Evolutionary conservation across 169 alveolate genomes (phyloP).

Genomic region (Plasmodium vivax): DNA sequence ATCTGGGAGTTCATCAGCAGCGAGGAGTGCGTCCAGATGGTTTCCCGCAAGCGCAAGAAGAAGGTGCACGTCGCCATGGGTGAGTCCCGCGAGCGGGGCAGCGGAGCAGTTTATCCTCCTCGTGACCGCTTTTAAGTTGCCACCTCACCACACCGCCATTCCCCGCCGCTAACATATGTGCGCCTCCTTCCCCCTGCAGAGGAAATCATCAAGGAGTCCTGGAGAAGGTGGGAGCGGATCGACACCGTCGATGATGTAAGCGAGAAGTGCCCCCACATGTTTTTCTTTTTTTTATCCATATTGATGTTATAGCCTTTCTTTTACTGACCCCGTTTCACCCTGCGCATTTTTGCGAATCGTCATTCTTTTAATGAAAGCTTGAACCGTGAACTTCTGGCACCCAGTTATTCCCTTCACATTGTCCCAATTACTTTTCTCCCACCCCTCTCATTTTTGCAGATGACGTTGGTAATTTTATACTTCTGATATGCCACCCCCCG

Average conservation of each 20-base stretch:
- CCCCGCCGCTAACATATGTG: neutral
- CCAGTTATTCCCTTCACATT: neutral
- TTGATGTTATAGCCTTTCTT: neutral
- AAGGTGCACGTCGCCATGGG: conserved; percentile 75
- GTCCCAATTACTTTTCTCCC: neutral
- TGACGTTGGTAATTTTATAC: conserved; percentile 73
- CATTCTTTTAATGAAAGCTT: neutral
- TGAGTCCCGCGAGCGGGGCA: neutral
- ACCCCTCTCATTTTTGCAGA: conserved; percentile 4
- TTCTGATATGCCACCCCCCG: conserved; percentile 9
- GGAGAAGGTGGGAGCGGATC: conserved; percentile 75
- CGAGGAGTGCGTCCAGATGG: conserved; percentile 78
- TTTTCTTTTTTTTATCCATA: neutral
- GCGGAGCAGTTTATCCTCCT: neutral
- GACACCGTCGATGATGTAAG: conserved; percentile 77
- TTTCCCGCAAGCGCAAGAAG: conserved; percentile 50
- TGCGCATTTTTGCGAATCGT: neutral
- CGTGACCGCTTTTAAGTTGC: neutral
- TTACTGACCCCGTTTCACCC: neutral
- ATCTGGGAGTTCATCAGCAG: conserved; percentile 83
- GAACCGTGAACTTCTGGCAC: neutral
- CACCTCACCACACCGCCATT: too few relatives aligned
- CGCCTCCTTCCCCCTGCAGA: conserved; percentile 23
- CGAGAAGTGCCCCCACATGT: neutral
- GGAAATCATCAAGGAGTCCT: conserved; percentile 70